Base-by-base conservation (phyloP, 1,139 yeast species). In the Hansenula lynferdii region DNA sequence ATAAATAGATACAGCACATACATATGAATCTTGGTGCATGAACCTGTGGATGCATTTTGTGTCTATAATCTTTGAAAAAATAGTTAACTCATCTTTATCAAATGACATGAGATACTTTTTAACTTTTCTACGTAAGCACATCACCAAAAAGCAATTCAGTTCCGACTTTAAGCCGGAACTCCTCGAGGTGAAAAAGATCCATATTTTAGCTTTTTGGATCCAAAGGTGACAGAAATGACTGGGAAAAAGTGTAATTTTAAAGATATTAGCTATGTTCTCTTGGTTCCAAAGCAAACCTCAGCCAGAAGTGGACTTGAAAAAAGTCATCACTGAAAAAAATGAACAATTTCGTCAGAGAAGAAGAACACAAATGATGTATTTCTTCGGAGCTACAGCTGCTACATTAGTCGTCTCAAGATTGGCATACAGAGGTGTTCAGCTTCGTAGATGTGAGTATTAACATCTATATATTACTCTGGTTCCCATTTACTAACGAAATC, bases 391-490 rank as follows among this genome's bases (percentile, higher is more conserved):
- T 10, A 85, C 95, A 0, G 72, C 83, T 3, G 64, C 80, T 21
- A 81, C 96, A 0, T 70, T 89, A 37, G 64, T 81, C 38, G 78
- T 90, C 9, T 78, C 92, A 21, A 67, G 95, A 49, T 60, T 84
- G 32, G 90, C 95, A 14, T 77, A 81, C 60, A 72, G 84, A 54
- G 82, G 94, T 16, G 80, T 92, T 2, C 67, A 80, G 24, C 65
- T 82, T 17, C 71, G 96, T 50, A 80, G 83, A 59, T 87, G 80
- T 63, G 68, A 53, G 72, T 63, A 32, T 28, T 2, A 24, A 4
- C 3, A 15, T n/a, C n/a, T n/a, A n/a, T 8, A 10, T 18, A 7
- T 9, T 9, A 2, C 3, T 9, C 8, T 28, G 15, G 12, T 6
- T n/a, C 6, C n/a, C 16, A n/a, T n/a, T n/a, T 11, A 28, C 30